Conservation (phyloP, 202 grass and related monocot species). For the Brachypodium distachyon region DNA sequence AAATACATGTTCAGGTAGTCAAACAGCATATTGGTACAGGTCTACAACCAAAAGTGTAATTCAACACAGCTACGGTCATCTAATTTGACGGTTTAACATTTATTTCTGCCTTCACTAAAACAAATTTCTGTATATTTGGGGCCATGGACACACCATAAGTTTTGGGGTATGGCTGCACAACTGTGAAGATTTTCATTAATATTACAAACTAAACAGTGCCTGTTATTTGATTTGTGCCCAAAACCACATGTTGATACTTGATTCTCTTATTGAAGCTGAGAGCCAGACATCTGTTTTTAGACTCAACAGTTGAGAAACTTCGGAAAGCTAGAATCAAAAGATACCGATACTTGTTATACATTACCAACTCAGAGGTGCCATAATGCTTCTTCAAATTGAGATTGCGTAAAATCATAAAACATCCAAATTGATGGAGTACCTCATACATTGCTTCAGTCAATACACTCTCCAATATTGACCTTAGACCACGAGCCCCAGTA, state of each 20-base stretch:
- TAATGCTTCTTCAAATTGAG: neutral
- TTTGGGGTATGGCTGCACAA: neutral
- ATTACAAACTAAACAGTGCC: neutral
- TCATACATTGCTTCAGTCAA: conserved; percentile 77
- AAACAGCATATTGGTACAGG: neutral
- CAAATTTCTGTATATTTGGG: too few relatives aligned
- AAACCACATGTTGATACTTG: neutral
- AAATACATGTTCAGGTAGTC: neutral
- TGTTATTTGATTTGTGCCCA: too few relatives aligned
- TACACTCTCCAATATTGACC: conserved; percentile 61
- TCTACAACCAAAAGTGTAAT: neutral
- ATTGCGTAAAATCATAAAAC: neutral
- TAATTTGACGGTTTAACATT: neutral
- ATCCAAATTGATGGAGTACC: conserved; percentile 25
- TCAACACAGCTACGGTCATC: neutral
- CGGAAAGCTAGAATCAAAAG: neutral
- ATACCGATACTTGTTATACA: neutral
- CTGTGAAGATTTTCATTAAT: neutral
- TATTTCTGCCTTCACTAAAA: too few relatives aligned
- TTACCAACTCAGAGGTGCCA: neutral
- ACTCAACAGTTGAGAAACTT: neutral
- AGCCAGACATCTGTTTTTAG: too few relatives aligned
- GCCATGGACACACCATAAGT: too few relatives aligned
- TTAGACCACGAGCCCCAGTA: conserved; percentile 59
- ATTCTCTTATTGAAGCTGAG: neutral